Percentiles rank a stretch among this genome's conserved stretches.
phyloP scores from a whole-genome alignment of 2,329 filamentous ascomycete species.

The Fusarium musae region DNA sequence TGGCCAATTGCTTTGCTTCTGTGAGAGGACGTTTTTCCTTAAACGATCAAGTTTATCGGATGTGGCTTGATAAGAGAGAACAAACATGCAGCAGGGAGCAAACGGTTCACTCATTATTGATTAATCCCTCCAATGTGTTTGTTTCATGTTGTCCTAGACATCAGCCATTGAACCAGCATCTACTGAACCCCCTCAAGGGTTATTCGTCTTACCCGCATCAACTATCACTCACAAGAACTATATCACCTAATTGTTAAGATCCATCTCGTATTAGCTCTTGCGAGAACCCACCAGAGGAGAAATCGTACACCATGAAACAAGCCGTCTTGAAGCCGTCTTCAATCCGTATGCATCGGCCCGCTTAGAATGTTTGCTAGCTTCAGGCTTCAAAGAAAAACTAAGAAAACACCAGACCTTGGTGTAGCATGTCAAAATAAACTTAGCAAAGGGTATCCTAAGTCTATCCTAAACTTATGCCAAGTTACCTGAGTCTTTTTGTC shows the following conservation, averaged over 20 bases:
- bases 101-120: neutral
- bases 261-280: neutral
- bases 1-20: conserved; percentile 23
- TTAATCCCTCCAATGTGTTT: neutral
- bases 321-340: conserved; percentile 18
- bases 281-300: neutral
- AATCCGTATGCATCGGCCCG: conserved; percentile 28
- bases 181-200: conserved; percentile 2
- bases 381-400: conserved; percentile 22
- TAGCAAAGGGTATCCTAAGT: no score
- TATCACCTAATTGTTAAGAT: neutral
- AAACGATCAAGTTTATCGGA: conserved; percentile 9
- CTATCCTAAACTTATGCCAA: no score
- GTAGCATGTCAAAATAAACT: no score
- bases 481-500: no score
- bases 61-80: conserved; percentile 24
- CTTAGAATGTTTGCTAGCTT: conserved; percentile 23
- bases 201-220: conserved; percentile 7
- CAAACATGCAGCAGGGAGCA: conserved; percentile 1
- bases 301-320: conserved; percentile 19
- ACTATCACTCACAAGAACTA: conserved; percentile 11
- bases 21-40: neutral
- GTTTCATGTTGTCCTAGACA: conserved; percentile 22
- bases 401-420: no score
- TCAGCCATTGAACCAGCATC: conserved; percentile 20